Evolutionary conservation across 257 asterid species (phyloP).

Genomic region (Solanum chilense): DNA sequence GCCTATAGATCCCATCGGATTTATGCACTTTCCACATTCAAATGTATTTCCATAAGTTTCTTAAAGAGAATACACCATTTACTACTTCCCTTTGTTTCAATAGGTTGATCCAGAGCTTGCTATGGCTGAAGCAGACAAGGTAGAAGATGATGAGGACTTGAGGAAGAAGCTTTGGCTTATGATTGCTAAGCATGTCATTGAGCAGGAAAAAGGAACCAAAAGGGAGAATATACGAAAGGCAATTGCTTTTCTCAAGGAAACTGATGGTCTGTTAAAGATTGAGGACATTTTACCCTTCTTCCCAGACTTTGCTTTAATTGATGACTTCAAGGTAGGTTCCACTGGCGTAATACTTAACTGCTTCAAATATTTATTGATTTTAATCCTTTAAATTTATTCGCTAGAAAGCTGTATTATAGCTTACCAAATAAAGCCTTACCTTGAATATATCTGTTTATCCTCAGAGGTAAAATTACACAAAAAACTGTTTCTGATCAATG

Average conservation of each 20-base stretch:
- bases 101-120: slow-evolving; percentile 98
- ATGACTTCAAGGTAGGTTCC: slow-evolving; percentile 75
- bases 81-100: neutral
- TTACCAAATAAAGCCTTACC: neutral
- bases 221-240: slow-evolving; percentile 97
- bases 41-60: neutral
- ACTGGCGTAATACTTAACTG: neutral
- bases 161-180: slow-evolving; percentile 96
- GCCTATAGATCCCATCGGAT: neutral
- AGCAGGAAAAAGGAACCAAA: slow-evolving; percentile 95
- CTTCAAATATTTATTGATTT: neutral
- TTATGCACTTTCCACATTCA: neutral
- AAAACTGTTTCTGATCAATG: neutral
- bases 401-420: neutral
- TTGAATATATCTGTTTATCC: neutral
- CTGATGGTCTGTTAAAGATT: slow-evolving; percentile 90
- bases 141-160: slow-evolving; percentile 95
- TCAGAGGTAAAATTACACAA: neutral
- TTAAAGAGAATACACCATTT: neutral
- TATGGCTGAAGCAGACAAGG: slow-evolving; percentile 99
- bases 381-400: neutral
- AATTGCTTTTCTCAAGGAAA: slow-evolving; percentile 96
- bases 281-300: slow-evolving; percentile 97
- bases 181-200: slow-evolving; percentile 95
- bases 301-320: slow-evolving; percentile 92